Evolutionary conservation across 495 filamentous ascomycete species (phyloP), one percentile per base, ranked within the genome.

Genomic region (Astrothelium subdiscretum): DNA sequence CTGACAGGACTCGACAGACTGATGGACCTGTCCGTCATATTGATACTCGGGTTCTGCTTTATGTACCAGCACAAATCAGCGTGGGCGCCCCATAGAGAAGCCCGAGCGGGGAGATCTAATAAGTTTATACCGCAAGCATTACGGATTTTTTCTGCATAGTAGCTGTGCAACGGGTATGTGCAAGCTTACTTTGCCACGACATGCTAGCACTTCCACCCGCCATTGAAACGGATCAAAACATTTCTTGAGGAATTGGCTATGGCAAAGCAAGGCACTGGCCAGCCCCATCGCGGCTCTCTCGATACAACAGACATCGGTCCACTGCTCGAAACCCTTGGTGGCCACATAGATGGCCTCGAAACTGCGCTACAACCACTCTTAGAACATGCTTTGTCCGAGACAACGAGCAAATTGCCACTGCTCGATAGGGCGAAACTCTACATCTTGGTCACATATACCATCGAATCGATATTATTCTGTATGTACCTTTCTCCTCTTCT

Each of bases 371-470:
- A 80, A 32, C 90, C 91, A 11, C 65, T 91, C 15, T 72, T 95
- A 32, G 78, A 79, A 22, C 75, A 73, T 31, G 77, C 85, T 24
- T 69, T 97, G 27, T 75, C 83, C 26, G 83, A 87, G 58, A 78
- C 81, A 10, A 83, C 90, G 5, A 84, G 81, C 61, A 94, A 90
- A 72, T 77, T 98, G 32, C 91, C 95, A 1, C 79, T 98, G 11
- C 77, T 97, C 61, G 94, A 98, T 78, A 94, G 89, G 73, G 92
- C 94, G 22, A 95, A 96, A 75, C 84, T 96, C 62, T 89, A 94
- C 68, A 86, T 95, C 20, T 73, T 94, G 32, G 76, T 84, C 52
- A 86, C 90, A 0, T 97, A 97, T 71, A 82, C 91, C 0, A 84
- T 98, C 58, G 91, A 97, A 65, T 95, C 90, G n/a, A 76, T 96